Percentiles rank a stretch among this genome's conserved stretches.
Evolutionary conservation across 257 asterid genomes (phyloP).

Genomic region (Solanum appendiculatum): DNA sequence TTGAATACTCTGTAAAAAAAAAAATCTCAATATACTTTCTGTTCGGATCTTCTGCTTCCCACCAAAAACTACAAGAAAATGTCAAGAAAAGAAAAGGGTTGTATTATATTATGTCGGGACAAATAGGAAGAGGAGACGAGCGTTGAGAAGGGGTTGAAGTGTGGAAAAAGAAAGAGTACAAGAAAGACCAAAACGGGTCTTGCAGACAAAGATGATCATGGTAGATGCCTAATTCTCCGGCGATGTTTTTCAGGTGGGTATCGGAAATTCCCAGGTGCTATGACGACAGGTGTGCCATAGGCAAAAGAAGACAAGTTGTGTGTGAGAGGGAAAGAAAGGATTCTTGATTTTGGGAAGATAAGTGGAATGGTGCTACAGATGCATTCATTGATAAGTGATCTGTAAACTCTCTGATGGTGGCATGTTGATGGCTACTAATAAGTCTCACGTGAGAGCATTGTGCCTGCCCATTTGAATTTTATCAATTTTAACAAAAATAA

Average conservation of each 20-base stretch:
- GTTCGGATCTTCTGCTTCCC: not conserved
- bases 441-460: not conserved
- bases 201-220: not conserved
- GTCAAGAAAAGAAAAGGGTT: not conserved
- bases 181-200: constrained; percentile 6
- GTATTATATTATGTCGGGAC: constrained; percentile 15
- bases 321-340: not conserved
- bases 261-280: not conserved
- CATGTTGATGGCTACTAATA: not conserved
- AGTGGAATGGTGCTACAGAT: not conserved
- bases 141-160: constrained; percentile 17
- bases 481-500: not conserved
- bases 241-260: not conserved
- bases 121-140: constrained; percentile 34
- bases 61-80: not conserved
- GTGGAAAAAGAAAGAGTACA: constrained; percentile 10
- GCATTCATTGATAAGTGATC: not conserved
- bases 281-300: not conserved
- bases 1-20: not conserved
- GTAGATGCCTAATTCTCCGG: not conserved
- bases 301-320: not conserved
- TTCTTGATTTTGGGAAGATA: not conserved
- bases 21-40: not conserved
- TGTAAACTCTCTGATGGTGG: not conserved
- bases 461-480: not conserved